Evolutionary conservation across 2,329 filamentous ascomycete genomes (phyloP), one percentile per base, ranked within the genome.

Genomic region (Xylaria sp.): DNA sequence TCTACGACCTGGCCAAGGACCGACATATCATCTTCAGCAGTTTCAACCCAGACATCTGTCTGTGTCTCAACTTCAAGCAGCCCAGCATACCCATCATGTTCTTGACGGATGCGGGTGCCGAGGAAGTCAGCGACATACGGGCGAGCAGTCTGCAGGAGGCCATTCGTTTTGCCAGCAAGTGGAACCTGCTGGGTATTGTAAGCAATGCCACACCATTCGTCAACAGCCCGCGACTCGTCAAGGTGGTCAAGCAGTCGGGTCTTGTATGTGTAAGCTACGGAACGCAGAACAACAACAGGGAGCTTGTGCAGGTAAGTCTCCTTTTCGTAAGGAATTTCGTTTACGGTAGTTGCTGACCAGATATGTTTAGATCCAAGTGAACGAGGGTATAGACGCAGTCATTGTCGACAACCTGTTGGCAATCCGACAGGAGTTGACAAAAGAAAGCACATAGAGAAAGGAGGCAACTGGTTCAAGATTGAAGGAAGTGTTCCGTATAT

Each of bases 21-120:
- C 84, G 94, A n/a, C 92, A 96, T 76, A 89, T 99, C 73, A 91
- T 99, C 66, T 97, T 99, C 76, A 96, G 91, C 65, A 94, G 90
- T 54, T 99, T 99, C 78, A 96, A 97, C 75, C 94, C 94, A 0
- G 94, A 99, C 69, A 92, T 99, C 51, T 99, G 94, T 72, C 83
- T 99, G 11, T 85, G 96, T 65, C 79, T 97, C 47, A 94, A 89
- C 58, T 96, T 96, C 81, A 99, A 99, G 78, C 94, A 99, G 77
- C 93, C 93, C 1, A 95, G 90, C 50, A 97, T 97, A 58, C 95
- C 94, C 0, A 92, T 99, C 61, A 79, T 99, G 63, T 99, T 99
- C 77, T 81, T 99, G 47, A 95, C 89, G 0, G 94, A 99, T 69
- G 91, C 92, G 0, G 94, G 93, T 0, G 87, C 85, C n/a, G 83